Base-by-base conservation (phyloP, 805 yeast genomes). In the Schwanniomyces polymorphus region DNA sequence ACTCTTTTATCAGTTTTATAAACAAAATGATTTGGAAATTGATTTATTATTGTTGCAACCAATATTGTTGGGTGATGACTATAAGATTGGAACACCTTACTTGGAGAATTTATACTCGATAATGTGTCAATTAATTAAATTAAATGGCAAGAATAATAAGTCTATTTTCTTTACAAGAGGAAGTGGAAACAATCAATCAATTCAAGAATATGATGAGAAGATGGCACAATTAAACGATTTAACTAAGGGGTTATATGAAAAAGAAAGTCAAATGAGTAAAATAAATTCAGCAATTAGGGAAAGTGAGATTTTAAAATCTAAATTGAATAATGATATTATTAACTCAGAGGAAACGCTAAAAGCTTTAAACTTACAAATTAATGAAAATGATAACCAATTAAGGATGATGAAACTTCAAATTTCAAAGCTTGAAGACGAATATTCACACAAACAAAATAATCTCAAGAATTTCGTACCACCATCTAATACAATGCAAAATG, bases 21-120 rank as follows among this genome's bases (percentile, higher is more conserved):
- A 61, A 60, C 80, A 55, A 41, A 50, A 51, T 27, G 81, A 80
- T 38, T 64, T 88, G 49, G 82, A 85, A 50, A 73, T 87, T 37
- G 97, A 91, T 68, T 74, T 90, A 60, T 71, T 90, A 38, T 70
- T 91, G 45, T 76, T 91, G 51, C 96, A 90, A 60, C 96, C 97
- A 5, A 91, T 91, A 44, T 71, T 91, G 46, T 73, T 91, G 47
- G 96, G 94, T n/a, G 97, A 91, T 68, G 97, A 91, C 61, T 80
- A 81, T 60, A 84, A 86, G 42, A 84, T 90, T 45, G 85, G 86
- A 62, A 89, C 97, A 0, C 97, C 97, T 2, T 91, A 91, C 63
- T 74, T 91, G 63, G 97, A 91, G 68, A 88, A 88, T 56, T 69
- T 89, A 47, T 91, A 89, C 62, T 90, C 96, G 2, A 78, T 84